Evolutionary conservation across 306 rosid genomes (phyloP).

Genomic region (Vigna unguiculata): DNA sequence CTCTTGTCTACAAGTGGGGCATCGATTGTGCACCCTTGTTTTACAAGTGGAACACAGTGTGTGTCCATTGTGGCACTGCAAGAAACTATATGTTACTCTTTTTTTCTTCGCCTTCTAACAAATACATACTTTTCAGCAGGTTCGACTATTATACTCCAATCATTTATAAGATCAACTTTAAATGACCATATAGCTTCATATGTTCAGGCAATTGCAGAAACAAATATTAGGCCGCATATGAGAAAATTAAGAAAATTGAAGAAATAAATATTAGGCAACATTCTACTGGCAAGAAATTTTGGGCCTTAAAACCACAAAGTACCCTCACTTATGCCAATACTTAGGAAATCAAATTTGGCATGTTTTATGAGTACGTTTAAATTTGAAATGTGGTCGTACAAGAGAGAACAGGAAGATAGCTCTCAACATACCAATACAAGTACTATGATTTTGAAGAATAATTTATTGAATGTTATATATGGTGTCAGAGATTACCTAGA

Average conservation of each 20-base stretch:
- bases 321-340: neutral
- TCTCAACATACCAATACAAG: neutral
- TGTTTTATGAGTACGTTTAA: neutral
- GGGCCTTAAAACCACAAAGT: neutral
- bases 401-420: neutral
- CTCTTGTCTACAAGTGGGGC: constrained; percentile 99
- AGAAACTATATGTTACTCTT: constrained; percentile 43
- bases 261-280: neutral
- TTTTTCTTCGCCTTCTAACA: neutral
- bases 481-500: too few relatives aligned
- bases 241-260: neutral
- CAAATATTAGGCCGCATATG: neutral
- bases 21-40: constrained; percentile 95
- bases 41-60: constrained; percentile 96
- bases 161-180: constrained; percentile 26
- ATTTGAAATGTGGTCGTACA: neutral
- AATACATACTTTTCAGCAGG: constrained; percentile 14
- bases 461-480: too few relatives aligned
- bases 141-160: constrained; percentile 23
- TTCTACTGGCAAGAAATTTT: neutral
- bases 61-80: constrained; percentile 99
- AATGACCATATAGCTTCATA: constrained; percentile 8
- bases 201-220: constrained; percentile 3
- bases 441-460: neutral
- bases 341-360: neutral